Evolutionary conservation across 2,329 filamentous ascomycete genomes (phyloP).

Genomic region (Xylariaceae sp.): DNA sequence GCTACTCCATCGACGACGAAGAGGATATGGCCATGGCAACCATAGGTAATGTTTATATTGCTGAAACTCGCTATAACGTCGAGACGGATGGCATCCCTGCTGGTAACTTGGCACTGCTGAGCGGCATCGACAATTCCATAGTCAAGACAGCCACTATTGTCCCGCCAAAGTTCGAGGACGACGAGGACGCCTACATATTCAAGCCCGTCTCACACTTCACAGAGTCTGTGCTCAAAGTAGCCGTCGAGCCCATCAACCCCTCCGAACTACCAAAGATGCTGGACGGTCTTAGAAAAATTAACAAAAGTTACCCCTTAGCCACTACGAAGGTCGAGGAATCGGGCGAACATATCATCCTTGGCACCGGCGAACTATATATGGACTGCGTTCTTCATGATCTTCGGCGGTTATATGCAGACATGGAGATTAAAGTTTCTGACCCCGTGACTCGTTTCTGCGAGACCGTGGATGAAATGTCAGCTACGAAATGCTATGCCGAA

Average conservation of each 20-base stretch:
- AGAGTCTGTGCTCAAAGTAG: constrained; percentile 95
- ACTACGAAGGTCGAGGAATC: constrained; percentile 97
- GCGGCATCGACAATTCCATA: constrained; percentile 94
- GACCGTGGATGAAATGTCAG: constrained; percentile 93
- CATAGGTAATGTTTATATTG: constrained; percentile 81
- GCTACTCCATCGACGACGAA: constrained; percentile 93
- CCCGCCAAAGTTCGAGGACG: constrained; percentile 69
- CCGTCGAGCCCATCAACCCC: constrained; percentile 95
- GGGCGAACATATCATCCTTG: constrained; percentile 89
- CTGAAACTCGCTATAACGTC: constrained; percentile 88
- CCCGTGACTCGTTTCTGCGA: constrained; percentile 97
- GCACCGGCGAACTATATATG: constrained; percentile 99
- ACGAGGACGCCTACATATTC: constrained; percentile 95
- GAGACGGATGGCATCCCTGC: constrained; percentile 87
- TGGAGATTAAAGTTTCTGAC: constrained; percentile 99
- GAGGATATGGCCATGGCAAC: constrained; percentile 92
- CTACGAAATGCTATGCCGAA: constrained; percentile 95
- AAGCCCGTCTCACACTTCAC: constrained; percentile 90
- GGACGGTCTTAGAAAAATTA: constrained; percentile 90
- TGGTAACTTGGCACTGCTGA: constrained; percentile 86
- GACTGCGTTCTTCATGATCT: constrained; percentile 96
- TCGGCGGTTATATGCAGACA: constrained; percentile 88
- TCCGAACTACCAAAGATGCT: constrained; percentile 98
- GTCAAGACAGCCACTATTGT: constrained; percentile 95
- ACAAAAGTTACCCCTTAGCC: constrained; percentile 95